Base-by-base conservation (phyloP, 805 yeast species). In the Phaffomyces opuntiae region DNA sequence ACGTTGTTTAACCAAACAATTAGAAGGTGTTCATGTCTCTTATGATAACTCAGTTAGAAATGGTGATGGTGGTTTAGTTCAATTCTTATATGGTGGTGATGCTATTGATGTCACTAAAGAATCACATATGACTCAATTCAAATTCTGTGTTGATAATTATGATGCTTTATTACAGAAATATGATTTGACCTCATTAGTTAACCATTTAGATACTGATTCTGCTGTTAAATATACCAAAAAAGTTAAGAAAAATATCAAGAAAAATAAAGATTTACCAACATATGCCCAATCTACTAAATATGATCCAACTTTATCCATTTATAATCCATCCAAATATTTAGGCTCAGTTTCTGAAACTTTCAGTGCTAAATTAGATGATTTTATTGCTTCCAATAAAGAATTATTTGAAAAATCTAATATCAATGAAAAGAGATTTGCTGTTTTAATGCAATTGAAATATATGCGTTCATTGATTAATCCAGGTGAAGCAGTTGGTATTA, bases 71-170 rank as follows among this genome's bases (percentile, higher is more conserved):
- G 74, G 95, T 6, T 73, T 93, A 66, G 74, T 95, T 48, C 98
- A 90, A 72, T 90, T 93, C 77, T 70, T 93, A 67, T 93, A 93
- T 64, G 99, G 99, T 63, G 99, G 99, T 56, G 99, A 93, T 66
- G 81, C 96, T 21, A 74, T 93, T 55, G 99, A 93, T 66, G 90
- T 91, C 44, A 86, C 93, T 41, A 87, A 88, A 67, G 96, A 93
- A 70, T 85, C 96, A 2, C 95, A 93, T 69, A 79, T 93, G 87
- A 79, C 81, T 57, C 88, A 93, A 67, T 93, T 93, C 70, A 78
- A 85, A 56, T 93, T 93, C 82, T 93, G 96, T 68, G 75, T 80
- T 49, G 93, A 88, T 50, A 93, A 93, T 68, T 87, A 87, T 69
- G 88, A 86, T 51, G 83, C 97, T 1, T 72, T 93, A 60, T 73